Base-by-base conservation (phyloP, 345 rosid genomes). In the Cardiospermum halicacabum region DNA sequence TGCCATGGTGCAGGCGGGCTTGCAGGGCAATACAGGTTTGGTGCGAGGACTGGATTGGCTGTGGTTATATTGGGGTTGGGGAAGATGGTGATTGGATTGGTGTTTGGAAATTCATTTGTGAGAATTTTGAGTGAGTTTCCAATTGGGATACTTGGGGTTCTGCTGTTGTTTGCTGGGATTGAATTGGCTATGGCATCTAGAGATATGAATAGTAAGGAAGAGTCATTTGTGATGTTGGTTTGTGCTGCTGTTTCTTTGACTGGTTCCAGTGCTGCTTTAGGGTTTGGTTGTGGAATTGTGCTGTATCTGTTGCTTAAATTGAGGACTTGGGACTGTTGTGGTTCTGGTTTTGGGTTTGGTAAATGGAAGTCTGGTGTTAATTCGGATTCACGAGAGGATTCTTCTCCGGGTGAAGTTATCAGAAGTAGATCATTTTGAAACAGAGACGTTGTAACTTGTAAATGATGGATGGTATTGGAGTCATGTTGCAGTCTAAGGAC, bases 1-100 rank as follows among this genome's bases (percentile, higher is more conserved):
- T 91, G 97, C 67, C 96, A 88, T 7, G 93, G 96, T 4, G 97
- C 97, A 0, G 97, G 96, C 1, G 97, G 97, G 28, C 69, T 91
- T 55, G 96, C 97, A 0, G 97, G 97, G 45, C 97, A 91, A 77
- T 88, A 86, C 66, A 74, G 93, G 72, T 91, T 91, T 18, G 97
- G 96, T 0, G 96, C 88, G 1, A 78, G 97, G 57, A 88, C 82
- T 36, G 97, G 96, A 10, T 72, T 80, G 58, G 82, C 97, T 0
- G 96, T 91, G 51, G 77, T 86, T 11, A 79, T 86, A 69, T 77
- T 91, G 9, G 96, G 97, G 27, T 19, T 78, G 0, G 96, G 96
- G 66, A 91, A 91, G 67, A 63, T 91, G 70, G 66, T 79, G 7
- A 79, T 86, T 2, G 97, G 91, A 25, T 24, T 88, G 61, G 80